Evolutionary conservation across 2,329 filamentous ascomycete species (phyloP).

Genomic region (Aspergillus sp.): DNA sequence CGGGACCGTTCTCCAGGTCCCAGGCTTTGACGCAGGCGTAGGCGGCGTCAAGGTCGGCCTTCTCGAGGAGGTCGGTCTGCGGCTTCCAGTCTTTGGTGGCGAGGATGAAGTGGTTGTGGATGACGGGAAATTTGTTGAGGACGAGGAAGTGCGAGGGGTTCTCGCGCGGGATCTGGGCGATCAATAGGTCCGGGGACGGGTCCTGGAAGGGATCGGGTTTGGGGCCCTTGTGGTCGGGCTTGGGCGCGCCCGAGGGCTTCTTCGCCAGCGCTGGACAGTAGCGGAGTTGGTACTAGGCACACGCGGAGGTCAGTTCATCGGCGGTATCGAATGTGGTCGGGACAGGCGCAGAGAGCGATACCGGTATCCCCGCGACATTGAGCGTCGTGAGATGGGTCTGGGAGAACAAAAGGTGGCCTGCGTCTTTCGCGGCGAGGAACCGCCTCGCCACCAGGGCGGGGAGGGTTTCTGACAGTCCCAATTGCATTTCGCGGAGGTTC

Average conservation of each 20-base stretch:
- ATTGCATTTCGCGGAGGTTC: conserved; percentile 27
- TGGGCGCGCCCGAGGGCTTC: conserved; percentile 35
- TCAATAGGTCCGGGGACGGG: conserved; percentile 42
- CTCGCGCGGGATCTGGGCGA: conserved; percentile 38
- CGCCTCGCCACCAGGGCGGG: conserved; percentile 35
- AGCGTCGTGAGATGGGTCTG: conserved; percentile 39
- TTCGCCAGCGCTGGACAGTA: conserved; percentile 50
- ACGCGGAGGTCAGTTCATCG: too few species aligned
- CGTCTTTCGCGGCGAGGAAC: conserved; percentile 37
- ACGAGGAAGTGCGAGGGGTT: conserved; percentile 41
- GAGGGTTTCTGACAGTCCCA: conserved; percentile 36
- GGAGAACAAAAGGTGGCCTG: conserved; percentile 39
- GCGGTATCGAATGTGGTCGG: background rate
- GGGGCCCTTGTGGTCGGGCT: conserved; percentile 19
- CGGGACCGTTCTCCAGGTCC: conserved; percentile 19
- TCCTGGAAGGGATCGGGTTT: conserved; percentile 47
- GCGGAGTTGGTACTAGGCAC: conserved; percentile 45
- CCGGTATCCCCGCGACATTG: conserved; percentile 32
- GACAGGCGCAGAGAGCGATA: conserved; percentile 15
- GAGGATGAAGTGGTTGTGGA: conserved; percentile 50
- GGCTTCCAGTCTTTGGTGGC: conserved; percentile 44
- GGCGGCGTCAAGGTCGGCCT: conserved; percentile 41
- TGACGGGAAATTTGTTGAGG: conserved; percentile 51
- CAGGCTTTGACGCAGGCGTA: conserved; percentile 44
- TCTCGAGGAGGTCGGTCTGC: conserved; percentile 45